Base-by-base conservation (phyloP, 176 grass and related monocot genomes). In the Hsuehochloa calcarea region DNA sequence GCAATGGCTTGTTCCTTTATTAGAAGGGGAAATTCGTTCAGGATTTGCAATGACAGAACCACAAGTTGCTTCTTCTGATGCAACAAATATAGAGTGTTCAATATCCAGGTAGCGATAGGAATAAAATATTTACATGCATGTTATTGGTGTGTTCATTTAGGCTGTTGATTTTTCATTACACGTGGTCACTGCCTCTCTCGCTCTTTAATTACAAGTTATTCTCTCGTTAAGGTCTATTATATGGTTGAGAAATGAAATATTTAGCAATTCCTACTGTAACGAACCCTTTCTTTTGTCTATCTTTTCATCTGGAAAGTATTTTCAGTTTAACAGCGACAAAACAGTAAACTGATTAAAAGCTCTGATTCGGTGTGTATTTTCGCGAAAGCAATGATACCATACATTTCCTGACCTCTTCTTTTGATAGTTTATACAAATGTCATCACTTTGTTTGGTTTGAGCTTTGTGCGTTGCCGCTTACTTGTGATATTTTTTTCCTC, bases 21-120 rank as follows among this genome's bases (percentile, higher is more conserved):
- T 99, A 78, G 89, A 89, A 92, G 93, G 96, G 63, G 91, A 90
- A 62, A 96, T 99, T 68, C 89, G 96, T 75, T 99, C 96, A 8
- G 93, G 93, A 68, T 99, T 99, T 89, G 96, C 96, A 75, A 99
- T 99, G 96, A 99, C 93, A 68, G 96, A 96, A 65, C 93, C 96
- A 83, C 96, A 86, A 89, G 96, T 99, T 95, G 96, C 93, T 71
- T 99, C 96, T 87, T 99, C 96, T 29, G 96, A 99, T 84, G 96
- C 96, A 68, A 99, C 96, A 69, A 99, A 99, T 37, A 99, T 99
- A 80, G 96, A 99, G 68, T 99, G 93, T 55, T 90, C 96, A 78
- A 92, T 99, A 90, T 87, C 90, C 5, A 99, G 93, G 93, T 92
- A 90, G 71, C n/a, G 52, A 69, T 34, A 15, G 43, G 5, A 17